These are phyloP conservation scores for Geosiphon pyriformis DNA, from an alignment of 192 early-diverging fungal species.

Conservation along the genomic window DNA sequence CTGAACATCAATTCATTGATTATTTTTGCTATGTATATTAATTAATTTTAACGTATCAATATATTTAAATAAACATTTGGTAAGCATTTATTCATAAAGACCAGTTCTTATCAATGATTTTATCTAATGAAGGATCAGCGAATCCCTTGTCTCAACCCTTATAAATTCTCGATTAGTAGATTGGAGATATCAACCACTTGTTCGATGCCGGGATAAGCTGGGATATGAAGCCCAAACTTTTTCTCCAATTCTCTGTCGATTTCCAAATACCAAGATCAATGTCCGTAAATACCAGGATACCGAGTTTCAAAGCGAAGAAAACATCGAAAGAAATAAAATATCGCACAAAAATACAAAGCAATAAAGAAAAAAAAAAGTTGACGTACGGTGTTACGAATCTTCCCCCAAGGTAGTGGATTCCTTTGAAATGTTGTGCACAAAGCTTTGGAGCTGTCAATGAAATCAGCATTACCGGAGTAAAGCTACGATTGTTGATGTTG, in stretches of 20 bases:
- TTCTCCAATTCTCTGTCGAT: conserved; percentile 50
- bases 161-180: conserved; percentile 9
- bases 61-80: too few relatives aligned
- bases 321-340: not conserved
- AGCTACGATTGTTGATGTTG: conserved; percentile 38
- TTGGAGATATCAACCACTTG: conserved; percentile 39
- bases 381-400: conserved; percentile 75
- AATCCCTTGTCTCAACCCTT: not conserved
- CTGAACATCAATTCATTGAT: too few relatives aligned
- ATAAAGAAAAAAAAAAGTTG: not conserved
- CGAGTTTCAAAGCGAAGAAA: too few relatives aligned
- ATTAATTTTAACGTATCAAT: too few relatives aligned
- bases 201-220: conserved; percentile 63
- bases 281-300: too few relatives aligned
- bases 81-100: too few relatives aligned
- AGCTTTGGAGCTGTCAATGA: conserved; percentile 91
- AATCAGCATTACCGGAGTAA: conserved; percentile 78
- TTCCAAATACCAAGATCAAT: too few relatives aligned
- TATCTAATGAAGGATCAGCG: too few relatives aligned
- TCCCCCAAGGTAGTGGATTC: conserved; percentile 83
- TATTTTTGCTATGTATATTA: too few relatives aligned
- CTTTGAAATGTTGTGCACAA: conserved; percentile 64
- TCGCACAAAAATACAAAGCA: not conserved
- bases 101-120: too few relatives aligned
- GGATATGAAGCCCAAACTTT: conserved; percentile 62